phyloP scores from a whole-genome alignment of 805 yeast species.

The Candida silvatica region DNA sequence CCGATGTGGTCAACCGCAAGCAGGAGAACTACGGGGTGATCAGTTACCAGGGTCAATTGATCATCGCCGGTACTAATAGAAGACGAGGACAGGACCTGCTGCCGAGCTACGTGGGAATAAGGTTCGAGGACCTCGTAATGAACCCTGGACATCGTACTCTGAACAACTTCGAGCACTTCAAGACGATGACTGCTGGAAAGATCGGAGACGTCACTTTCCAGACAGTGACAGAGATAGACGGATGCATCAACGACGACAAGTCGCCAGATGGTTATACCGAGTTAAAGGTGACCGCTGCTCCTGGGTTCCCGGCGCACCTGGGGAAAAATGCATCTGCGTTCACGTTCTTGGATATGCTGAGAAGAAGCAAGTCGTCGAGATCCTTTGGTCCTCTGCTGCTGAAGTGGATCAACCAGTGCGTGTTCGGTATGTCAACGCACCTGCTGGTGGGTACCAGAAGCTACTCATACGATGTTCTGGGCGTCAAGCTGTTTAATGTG shows the following conservation, averaged over 20 bases:
- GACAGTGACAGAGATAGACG: constrained; percentile 3
- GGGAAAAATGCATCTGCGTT: no score
- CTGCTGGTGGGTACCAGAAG: constrained; percentile 1
- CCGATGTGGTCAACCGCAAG: not conserved
- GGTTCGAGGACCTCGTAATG: constrained; percentile 2
- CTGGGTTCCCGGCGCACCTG: not conserved
- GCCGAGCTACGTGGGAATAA: not conserved
- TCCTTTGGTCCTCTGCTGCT: not conserved
- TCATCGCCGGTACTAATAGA: constrained; percentile 1
- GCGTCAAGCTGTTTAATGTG: not conserved
- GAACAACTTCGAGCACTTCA: constrained; percentile 1
- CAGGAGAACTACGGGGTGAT: constrained; percentile 1
- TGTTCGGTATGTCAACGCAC: constrained; percentile 1
- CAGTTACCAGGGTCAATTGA: constrained; percentile 1
- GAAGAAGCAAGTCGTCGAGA: not conserved
- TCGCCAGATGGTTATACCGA: constrained; percentile 1
- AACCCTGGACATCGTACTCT: not conserved
- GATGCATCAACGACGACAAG: not conserved
- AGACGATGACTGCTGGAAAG: not conserved
- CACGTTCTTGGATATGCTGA: no score
- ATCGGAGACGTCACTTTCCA: not conserved
- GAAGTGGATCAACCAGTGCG: constrained; percentile 3
- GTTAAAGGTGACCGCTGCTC: constrained; percentile 1
- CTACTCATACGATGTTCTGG: not conserved
- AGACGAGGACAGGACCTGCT: not conserved